Evolutionary conservation across 129 eudicot genomes (phyloP), one percentile per base, ranked within the genome.

Genomic region (Arctium lappa): DNA sequence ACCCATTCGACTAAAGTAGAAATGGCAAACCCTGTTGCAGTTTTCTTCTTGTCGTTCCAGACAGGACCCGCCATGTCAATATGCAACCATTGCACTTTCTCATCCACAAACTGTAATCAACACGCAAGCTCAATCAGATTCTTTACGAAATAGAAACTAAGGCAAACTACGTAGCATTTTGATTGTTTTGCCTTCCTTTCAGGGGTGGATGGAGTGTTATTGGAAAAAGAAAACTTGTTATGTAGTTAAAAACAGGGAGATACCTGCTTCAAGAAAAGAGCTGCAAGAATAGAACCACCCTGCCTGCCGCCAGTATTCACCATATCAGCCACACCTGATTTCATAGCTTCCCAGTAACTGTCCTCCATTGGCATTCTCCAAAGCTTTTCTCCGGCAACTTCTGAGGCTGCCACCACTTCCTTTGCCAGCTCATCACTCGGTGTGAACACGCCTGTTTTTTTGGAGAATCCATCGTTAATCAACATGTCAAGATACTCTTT

Each of bases 301-400:
- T 86, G 97, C 13, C 94, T 93, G 79, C 94, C 97, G 44, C 98
- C 98, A 12, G 97, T 92, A 84, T 95, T 95, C 6, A 91, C 97
- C 98, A 95, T 92, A 84, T 95, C 98, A 77, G 98, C 98, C 13
- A 95, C 94, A 34, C 97, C 93, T 32, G 98, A 95, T 88, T 95
- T 95, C 98, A 95, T 95, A 42, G 89, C 84, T 75, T 95, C 98
- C 97, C 98, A 92, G 72, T 95, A 95, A 81, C 98, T 92, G 36
- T 95, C 98, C 88, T 95, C 98, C 91, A 95, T n/a, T 3, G 98
- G 98, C 94, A 95, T 53, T 72, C 97, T 92, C 97, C 98, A 95
- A 15, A 95, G 91, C 89, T 92, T 93, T 84, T 95, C 98, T 72
- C 98, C 98, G 7, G 89, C 84, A 3, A 66, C 85, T 80, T 95